These are phyloP conservation scores for Pestalotiopsis sp. DNA, from an alignment of 2,329 filamentous ascomycete species.

Conservation along the genomic window DNA sequence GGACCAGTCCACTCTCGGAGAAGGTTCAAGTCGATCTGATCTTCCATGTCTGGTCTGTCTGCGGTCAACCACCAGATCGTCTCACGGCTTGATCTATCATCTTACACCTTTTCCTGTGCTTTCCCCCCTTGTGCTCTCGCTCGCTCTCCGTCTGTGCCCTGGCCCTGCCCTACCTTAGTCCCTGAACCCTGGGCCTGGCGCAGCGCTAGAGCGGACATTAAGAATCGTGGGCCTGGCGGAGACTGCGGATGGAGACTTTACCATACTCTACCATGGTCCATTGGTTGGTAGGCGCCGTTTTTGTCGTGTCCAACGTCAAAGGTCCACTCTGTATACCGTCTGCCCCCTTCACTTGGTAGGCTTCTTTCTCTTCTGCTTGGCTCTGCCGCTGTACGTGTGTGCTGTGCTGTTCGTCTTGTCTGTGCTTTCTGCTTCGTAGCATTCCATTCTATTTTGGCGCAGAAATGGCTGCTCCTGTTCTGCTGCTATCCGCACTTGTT, in stretches of 20 bases:
- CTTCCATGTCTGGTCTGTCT: not conserved
- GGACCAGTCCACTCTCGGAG: not conserved
- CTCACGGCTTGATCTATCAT: not conserved
- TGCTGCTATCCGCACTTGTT: not conserved
- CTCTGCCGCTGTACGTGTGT: not conserved
- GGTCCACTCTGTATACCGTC: slow-evolving; percentile 8
- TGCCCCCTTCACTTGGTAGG: slow-evolving; percentile 2
- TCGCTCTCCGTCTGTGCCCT: not conserved
- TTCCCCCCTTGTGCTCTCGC: not conserved
- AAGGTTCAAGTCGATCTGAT: not conserved
- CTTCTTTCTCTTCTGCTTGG: not conserved
- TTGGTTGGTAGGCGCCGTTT: not conserved
- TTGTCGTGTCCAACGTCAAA: slow-evolving; percentile 10
- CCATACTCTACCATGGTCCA: not conserved
- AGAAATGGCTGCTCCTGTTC: not conserved
- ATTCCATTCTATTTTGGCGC: not conserved
- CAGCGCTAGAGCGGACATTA: not conserved
- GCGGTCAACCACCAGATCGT: not conserved
- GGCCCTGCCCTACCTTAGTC: not conserved
- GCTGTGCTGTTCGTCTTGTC: not conserved
- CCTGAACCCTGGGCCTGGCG: not conserved
- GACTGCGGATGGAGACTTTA: not conserved
- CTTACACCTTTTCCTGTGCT: not conserved
- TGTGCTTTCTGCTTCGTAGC: not conserved
- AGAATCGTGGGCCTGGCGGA: not conserved